Percentiles rank a stretch among this genome's conserved stretches.
phyloP scores from a whole-genome alignment of 2,329 filamentous ascomycete species.

The Penicillium expansum region DNA sequence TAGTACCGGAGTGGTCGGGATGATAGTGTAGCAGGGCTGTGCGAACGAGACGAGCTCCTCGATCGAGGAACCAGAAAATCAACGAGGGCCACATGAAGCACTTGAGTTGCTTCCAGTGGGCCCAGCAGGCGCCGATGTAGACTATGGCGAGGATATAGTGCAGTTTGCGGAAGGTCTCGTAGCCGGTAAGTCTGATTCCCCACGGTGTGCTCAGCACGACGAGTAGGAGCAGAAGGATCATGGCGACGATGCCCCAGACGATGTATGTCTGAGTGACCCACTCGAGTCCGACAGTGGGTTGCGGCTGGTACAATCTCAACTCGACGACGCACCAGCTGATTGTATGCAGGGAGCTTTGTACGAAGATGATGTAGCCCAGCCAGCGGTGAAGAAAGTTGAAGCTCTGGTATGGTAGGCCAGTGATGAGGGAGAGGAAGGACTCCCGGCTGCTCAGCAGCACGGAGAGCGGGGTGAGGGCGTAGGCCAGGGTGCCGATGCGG shows the following conservation, averaged over 20 bases:
- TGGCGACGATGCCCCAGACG: constrained; percentile 69
- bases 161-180: constrained; percentile 73
- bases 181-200: constrained; percentile 65
- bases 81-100: constrained; percentile 68
- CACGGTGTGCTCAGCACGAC: constrained; percentile 58
- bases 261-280: constrained; percentile 67
- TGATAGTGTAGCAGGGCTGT: constrained; percentile 57
- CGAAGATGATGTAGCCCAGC: constrained; percentile 70
- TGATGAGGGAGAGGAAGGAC: constrained; percentile 66
- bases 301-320: constrained; percentile 66
- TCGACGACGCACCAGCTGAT: constrained; percentile 69
- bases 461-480: constrained; percentile 69
- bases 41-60: constrained; percentile 57
- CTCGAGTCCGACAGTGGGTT: constrained; percentile 56
- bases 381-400: constrained; percentile 78
- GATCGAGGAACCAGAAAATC: constrained; percentile 64
- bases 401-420: constrained; percentile 70
- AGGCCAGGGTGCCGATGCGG: constrained; percentile 68
- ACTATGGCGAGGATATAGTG: constrained; percentile 72
- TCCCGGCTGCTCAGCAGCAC: constrained; percentile 67
- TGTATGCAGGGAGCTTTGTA: constrained; percentile 67
- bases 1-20: constrained; percentile 7
- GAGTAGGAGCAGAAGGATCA: constrained; percentile 61
- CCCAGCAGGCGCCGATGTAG: constrained; percentile 73
- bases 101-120: constrained; percentile 66